Conservation (phyloP, 2,329 filamentous ascomycete genomes). For the Ophiosphaerella korrae region DNA sequence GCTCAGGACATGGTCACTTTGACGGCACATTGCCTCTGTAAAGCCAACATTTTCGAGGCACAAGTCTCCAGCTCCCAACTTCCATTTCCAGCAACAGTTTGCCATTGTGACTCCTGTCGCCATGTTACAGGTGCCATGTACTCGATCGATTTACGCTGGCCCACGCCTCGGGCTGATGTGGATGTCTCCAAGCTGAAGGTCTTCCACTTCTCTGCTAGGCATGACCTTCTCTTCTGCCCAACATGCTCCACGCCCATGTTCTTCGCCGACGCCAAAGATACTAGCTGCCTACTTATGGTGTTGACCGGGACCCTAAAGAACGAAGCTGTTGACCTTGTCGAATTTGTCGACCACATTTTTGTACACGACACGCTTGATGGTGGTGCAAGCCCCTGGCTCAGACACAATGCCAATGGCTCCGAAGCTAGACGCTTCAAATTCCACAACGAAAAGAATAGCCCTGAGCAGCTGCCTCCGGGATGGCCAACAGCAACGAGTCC, state of each 20-base stretch:
- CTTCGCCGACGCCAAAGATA: slow-evolving; percentile 34
- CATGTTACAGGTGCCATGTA: slow-evolving; percentile 53
- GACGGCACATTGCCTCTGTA: slow-evolving; percentile 55
- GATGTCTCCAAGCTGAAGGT: slow-evolving; percentile 34
- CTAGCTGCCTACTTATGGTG: slow-evolving; percentile 33
- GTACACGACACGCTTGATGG: slow-evolving; percentile 60
- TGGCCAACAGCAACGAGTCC: slow-evolving; percentile 32
- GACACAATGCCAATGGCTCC: slow-evolving; percentile 41
- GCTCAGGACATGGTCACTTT: slow-evolving; percentile 28
- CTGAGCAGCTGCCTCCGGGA: slow-evolving; percentile 30
- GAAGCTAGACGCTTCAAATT: slow-evolving; percentile 24
- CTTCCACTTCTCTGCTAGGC: slow-evolving; percentile 46
- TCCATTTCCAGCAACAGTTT: slow-evolving; percentile 51
- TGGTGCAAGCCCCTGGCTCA: slow-evolving; percentile 56
- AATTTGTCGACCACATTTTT: slow-evolving; percentile 49
- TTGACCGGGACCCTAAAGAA: slow-evolving; percentile 50
- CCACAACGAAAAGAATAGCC: slow-evolving; percentile 11
- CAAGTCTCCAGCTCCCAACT: slow-evolving; percentile 42
- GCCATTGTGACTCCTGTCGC: slow-evolving; percentile 59
- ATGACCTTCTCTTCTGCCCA: slow-evolving; percentile 51
- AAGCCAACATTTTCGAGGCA: slow-evolving; percentile 49
- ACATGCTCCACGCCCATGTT: slow-evolving; percentile 55
- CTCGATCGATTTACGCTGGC: slow-evolving; percentile 47
- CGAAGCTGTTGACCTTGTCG: slow-evolving; percentile 32
- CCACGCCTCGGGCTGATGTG: slow-evolving; percentile 38